phyloP scores from a whole-genome alignment of 306 rosid genomes.

The Citrullus amarus region DNA sequence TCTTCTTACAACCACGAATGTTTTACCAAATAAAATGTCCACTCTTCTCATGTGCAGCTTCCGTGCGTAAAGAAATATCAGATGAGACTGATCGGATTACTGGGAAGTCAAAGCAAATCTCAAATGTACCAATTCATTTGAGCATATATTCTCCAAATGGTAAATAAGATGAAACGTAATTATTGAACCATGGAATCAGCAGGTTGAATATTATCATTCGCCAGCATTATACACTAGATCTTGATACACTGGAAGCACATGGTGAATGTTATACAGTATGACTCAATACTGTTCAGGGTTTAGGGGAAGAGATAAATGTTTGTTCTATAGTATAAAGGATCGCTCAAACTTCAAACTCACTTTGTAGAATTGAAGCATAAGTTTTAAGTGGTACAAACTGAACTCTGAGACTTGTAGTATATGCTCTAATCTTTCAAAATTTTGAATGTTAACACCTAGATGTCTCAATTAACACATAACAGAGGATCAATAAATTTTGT shows the following conservation, averaged over 20 bases:
- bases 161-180: slow-evolving; percentile 22
- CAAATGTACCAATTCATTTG: slow-evolving; percentile 87
- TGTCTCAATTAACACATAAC: not conserved
- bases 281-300: not conserved
- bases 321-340: not conserved
- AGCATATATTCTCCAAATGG: slow-evolving; percentile 99
- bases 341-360: not conserved
- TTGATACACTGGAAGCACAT: not conserved
- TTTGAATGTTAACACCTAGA: not conserved
- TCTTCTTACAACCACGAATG: not conserved
- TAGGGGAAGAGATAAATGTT: not conserved
- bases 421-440: not conserved
- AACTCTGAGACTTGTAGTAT: not conserved
- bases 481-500: not conserved
- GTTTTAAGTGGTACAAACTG: not conserved
- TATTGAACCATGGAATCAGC: not conserved
- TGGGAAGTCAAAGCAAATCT: slow-evolving; percentile 83
- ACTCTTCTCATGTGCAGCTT: slow-evolving; percentile 38
- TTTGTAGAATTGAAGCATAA: not conserved
- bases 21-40: not conserved
- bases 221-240: not conserved
- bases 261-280: not conserved
- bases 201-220: not conserved
- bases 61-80: slow-evolving; percentile 86
- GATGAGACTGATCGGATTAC: slow-evolving; percentile 98